These are phyloP conservation scores for Gastrodia elata DNA, from an alignment of 106 monocot species.

Conservation along the genomic window DNA sequence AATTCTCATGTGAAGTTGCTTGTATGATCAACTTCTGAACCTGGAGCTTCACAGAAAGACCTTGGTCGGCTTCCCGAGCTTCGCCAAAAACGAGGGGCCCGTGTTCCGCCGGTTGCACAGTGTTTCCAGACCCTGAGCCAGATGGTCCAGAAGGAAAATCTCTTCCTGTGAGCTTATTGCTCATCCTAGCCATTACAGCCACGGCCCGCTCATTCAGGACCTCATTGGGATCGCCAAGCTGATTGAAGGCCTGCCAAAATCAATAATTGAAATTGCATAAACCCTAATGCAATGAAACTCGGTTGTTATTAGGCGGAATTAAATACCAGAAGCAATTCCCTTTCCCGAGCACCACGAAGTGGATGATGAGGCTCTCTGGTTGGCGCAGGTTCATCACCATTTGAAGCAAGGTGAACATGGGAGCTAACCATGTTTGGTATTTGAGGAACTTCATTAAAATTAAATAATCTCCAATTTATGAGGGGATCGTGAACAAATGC, in stretches of 20 bases:
- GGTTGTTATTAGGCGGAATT: not conserved
- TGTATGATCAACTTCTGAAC: slow-evolving; percentile 76
- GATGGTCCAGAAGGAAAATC: slow-evolving; percentile 68
- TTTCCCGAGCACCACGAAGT: slow-evolving; percentile 78
- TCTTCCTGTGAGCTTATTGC: slow-evolving; percentile 79
- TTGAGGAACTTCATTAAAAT: slow-evolving; percentile 99
- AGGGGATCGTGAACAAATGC: slow-evolving; percentile 99
- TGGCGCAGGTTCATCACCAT: slow-evolving; percentile 57
- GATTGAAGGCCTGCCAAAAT: slow-evolving; percentile 66
- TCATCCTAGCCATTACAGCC: slow-evolving; percentile 87
- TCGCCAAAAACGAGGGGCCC: slow-evolving; percentile 34
- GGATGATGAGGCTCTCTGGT: slow-evolving; percentile 67
- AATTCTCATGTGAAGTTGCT: slow-evolving; percentile 78
- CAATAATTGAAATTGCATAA: slow-evolving; percentile 3
- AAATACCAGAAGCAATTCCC: slow-evolving; percentile 75
- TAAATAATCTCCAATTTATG: slow-evolving; percentile 96
- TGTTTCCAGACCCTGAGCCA: slow-evolving; percentile 22
- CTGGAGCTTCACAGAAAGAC: slow-evolving; percentile 68
- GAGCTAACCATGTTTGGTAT: slow-evolving; percentile 41
- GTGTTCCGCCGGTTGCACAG: slow-evolving; percentile 32
- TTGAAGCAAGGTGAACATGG: slow-evolving; percentile 52
- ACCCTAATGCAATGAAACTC: not conserved
- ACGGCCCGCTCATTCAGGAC: slow-evolving; percentile 85
- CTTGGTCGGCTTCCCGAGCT: slow-evolving; percentile 62
- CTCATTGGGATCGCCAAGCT: slow-evolving; percentile 92